Conservation (phyloP, 768 basidiomycete species). For the Hericium rajendrae region DNA sequence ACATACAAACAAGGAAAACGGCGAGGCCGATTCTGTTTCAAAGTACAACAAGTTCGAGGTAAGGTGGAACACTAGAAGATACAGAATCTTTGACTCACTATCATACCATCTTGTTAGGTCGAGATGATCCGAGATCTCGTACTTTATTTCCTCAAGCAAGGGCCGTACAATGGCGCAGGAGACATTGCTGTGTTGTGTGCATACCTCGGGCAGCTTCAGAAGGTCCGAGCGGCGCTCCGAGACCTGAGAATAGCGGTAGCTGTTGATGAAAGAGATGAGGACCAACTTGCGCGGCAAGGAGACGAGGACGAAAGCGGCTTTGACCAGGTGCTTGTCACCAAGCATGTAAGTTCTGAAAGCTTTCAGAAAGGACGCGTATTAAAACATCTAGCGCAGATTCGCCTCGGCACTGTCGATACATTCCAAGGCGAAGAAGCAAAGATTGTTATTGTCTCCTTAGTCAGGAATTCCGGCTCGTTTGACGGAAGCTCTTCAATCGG, state of each 20-base stretch:
- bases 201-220: slow-evolving; percentile 41
- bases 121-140: slow-evolving; percentile 45
- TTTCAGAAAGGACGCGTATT: not conserved
- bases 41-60: slow-evolving; percentile 67
- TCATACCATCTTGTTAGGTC: slow-evolving; percentile 14
- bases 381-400: slow-evolving; percentile 32
- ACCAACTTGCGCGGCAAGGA: slow-evolving; percentile 46
- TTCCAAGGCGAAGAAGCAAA: slow-evolving; percentile 70
- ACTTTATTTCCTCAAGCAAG: slow-evolving; percentile 43
- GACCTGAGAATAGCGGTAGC: slow-evolving; percentile 43
- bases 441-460: slow-evolving; percentile 67
- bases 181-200: slow-evolving; percentile 48
- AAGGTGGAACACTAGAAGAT: not conserved
- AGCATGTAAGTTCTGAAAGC: slow-evolving; percentile 31
- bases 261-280: slow-evolving; percentile 62
- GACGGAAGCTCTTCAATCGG: slow-evolving; percentile 42
- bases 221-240: slow-evolving; percentile 32
- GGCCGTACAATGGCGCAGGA: slow-evolving; percentile 34
- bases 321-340: slow-evolving; percentile 42
- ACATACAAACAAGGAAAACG: slow-evolving; percentile 53
- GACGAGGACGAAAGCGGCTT: slow-evolving; percentile 24
- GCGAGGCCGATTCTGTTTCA: slow-evolving; percentile 50
- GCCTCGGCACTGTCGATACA: slow-evolving; percentile 67
- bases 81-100: not conserved
- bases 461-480: slow-evolving; percentile 54